phyloP scores from a whole-genome alignment of 176 grass and related monocot genomes.

The Guadua angustifolia region DNA sequence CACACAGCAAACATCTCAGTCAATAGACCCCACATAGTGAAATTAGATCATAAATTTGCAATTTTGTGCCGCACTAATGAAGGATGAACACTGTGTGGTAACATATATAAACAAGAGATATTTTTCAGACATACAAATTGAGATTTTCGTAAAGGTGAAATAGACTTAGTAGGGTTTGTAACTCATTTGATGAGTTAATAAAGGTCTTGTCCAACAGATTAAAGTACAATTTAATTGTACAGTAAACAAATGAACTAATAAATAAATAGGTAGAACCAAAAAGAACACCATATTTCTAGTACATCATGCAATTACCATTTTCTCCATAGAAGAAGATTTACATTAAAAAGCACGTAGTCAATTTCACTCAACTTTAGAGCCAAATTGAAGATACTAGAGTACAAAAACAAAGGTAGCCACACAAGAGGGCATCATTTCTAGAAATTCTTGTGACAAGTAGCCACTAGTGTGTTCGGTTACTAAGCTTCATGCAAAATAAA shows the following conservation, averaged over 20 bases:
- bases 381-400: neutral
- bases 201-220: constrained; percentile 19
- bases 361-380: neutral
- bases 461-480: neutral
- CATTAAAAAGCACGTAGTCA: neutral
- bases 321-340: neutral
- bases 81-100: no score
- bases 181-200: neutral
- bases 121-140: constrained; percentile 18
- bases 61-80: no score
- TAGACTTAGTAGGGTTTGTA: neutral
- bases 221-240: constrained; percentile 1
- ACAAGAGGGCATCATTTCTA: neutral
- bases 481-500: constrained; percentile 10
- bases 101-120: neutral
- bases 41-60: no score
- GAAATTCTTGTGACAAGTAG: neutral
- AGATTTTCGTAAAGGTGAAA: neutral
- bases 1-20: neutral
- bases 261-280: constrained; percentile 4
- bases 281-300: constrained; percentile 13
- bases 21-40: no score
- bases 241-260: neutral
- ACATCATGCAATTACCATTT: constrained; percentile 7
- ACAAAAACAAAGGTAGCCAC: neutral